A percentile compares a stretch with the other conserved stretches of the same genome.
Conservation (phyloP, 129 eudicot species). For the Scalesia atractyloides region DNA sequence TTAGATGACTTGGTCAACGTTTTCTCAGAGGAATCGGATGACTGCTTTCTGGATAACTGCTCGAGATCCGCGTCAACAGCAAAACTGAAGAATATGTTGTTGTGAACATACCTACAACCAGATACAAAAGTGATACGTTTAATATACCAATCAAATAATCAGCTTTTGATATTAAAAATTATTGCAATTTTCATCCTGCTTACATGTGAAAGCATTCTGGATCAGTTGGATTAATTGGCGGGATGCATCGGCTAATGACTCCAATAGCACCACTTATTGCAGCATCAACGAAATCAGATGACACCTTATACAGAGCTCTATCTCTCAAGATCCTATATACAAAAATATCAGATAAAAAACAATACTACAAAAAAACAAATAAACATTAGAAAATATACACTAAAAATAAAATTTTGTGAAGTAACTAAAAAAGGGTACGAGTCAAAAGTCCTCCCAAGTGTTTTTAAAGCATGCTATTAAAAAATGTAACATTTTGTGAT, state of each 20-base stretch:
- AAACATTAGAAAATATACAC: neutral
- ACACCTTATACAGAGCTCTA: slow-evolving; percentile 88
- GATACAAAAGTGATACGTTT: slow-evolving; percentile 7
- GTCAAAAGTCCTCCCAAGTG: neutral
- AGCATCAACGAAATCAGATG: slow-evolving; percentile 98
- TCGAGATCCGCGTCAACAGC: slow-evolving; percentile 99
- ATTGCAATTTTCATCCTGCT: slow-evolving; percentile 32
- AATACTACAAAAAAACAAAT: neutral
- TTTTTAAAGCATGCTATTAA: neutral
- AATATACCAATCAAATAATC: neutral
- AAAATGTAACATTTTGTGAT: neutral
- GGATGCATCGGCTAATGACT: slow-evolving; percentile 95
- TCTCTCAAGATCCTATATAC: slow-evolving; percentile 84
- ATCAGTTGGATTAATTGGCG: slow-evolving; percentile 98
- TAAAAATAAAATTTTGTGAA: neutral
- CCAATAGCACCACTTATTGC: slow-evolving; percentile 98
- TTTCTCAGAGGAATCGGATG: slow-evolving; percentile 41
- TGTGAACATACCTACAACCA: slow-evolving; percentile 89
- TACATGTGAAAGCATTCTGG: slow-evolving; percentile 99
- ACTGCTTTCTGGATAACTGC: slow-evolving; percentile 66
- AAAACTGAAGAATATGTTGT: slow-evolving; percentile 98
- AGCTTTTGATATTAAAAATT: neutral
- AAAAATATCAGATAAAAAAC: slow-evolving; percentile 10
- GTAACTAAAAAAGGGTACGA: neutral
- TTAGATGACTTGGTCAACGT: slow-evolving; percentile 31